Evolutionary conservation across 192 early-diverging fungal species (phyloP), one percentile per base, ranked within the genome.

Genomic region (Dispira parvispora): DNA sequence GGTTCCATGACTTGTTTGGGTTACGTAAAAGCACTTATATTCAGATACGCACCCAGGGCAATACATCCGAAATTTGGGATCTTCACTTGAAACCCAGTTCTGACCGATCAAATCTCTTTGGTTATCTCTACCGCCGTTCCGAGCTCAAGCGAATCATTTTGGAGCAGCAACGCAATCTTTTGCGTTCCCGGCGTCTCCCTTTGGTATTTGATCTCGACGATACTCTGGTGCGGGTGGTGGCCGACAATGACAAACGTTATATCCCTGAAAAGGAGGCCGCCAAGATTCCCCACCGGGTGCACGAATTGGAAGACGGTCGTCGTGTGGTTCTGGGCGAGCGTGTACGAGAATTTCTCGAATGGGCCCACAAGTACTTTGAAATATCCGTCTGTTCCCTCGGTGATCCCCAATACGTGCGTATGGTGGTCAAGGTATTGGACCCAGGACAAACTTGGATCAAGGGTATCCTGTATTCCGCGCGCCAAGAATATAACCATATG

Each of bases 181-280:
- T 84, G 11, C 61, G 65, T 1, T 65, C 64, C 20, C 68, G 82
- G 49, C 73, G 73, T 44, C 66, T 89, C 9, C 87, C 87, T 0
- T 76, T 89, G 18, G 87, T 89, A 0, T 69, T 89, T 21, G 87
- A 89, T 70, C 67, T 89, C 45, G 87, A 89, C 67, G 87, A 89
- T 65, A 89, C 87, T 0, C 69, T 89, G 0, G 84, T 89, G 16
- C 73, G 86, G 0, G 71, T 84, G 12, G 81, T 86, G 27, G 84
- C 82, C 11, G 76, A 77, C 65, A 77, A 78, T 28, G 73, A 73
- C 27, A 69, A 69, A 28, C 70, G 82, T 52, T 84, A 85, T 73
- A 80, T 87, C 0, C 78, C 83, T 20, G 77, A 82, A 56, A 43
- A 55, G 5, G 73, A 67, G 45, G 69, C 64, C 18, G 25, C 32